Evolutionary conservation across 1,284 basidiomycete species (phyloP), one percentile per base, ranked within the genome.

Genomic region (Ganoderma multipileum): DNA sequence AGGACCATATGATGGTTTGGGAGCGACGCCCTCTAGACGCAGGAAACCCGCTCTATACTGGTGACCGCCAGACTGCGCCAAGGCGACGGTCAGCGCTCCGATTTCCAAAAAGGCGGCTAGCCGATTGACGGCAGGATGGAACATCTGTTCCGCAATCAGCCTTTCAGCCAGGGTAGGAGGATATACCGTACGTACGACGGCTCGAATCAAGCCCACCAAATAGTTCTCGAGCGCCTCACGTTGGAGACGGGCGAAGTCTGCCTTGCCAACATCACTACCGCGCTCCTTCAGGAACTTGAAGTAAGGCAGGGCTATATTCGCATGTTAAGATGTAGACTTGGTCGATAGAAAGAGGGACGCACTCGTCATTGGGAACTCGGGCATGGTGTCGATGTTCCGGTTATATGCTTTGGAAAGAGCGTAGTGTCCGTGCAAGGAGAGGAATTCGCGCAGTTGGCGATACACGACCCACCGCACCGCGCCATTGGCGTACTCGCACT

Each of bases 401-500:
- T 86, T 89, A 74, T 88, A 94, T 36, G 93, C 87, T 75, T 96
- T 96, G 4, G 96, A 93, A 42, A 98, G 85, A 9, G 93, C 86
- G 79, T 98, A 99, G 79, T 98, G 96, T 0, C 93, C 88, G 78
- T 99, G 97, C 23, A 99, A 81, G 39, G 92, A 93, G 64, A 98
- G 74, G 77, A 99, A 98, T 79, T 99, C 97, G 70, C 95, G 90
- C 63, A 98, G 85, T 80, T 97, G 94, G 65, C 97, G 91, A 81
- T 99, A 99, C 58, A 99, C 89, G 39, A 98, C 96, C 97, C 98
- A 99, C 79, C 95, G 91, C 67, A 93, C 91, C 3, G 92, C 91
- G n/a, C 95, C 95, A 73, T 98, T 96, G 0, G 95, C 97, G 77
- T 99, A 99, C 81, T 98, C 95, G 81, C 97, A 97, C 80, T 98